A percentile compares a stretch with the other conserved stretches of the same genome.
These are phyloP conservation scores for Leccinum longicurvipes DNA, from an alignment of 768 basidiomycete species.

Conservation along the genomic window DNA sequence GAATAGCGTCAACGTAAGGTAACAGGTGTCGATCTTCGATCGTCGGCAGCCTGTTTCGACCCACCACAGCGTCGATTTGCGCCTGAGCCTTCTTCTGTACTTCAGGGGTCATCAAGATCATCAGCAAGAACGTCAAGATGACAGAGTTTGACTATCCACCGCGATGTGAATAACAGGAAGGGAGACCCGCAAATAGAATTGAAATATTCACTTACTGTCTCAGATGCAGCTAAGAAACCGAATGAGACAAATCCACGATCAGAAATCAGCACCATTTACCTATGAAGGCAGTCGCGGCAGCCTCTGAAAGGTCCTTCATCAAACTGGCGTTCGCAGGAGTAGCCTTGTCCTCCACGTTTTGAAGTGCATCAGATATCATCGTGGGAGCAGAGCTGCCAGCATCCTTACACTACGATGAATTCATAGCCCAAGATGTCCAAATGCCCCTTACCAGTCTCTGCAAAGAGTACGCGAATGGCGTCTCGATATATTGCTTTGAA, in stretches of 20 bases:
- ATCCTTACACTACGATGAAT: slow-evolving; percentile 7
- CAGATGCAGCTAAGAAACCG: slow-evolving; percentile 13
- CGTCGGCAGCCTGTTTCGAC: slow-evolving; percentile 11
- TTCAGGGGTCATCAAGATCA: slow-evolving; percentile 16
- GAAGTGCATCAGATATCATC: slow-evolving; percentile 22
- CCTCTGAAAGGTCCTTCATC: slow-evolving; percentile 17
- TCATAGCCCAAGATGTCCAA: background rate
- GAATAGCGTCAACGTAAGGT: slow-evolving; percentile 20
- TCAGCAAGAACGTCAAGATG: slow-evolving; percentile 14
- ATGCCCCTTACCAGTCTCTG: slow-evolving; percentile 14
- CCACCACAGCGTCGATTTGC: slow-evolving; percentile 19
- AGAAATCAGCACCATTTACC: slow-evolving; percentile 1
- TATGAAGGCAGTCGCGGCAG: slow-evolving; percentile 22
- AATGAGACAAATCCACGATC: background rate
- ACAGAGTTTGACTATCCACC: slow-evolving; percentile 25
- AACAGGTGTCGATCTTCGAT: slow-evolving; percentile 16
- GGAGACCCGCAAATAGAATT: background rate
- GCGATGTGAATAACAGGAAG: background rate
- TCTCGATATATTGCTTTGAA: slow-evolving; percentile 16
- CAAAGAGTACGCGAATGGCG: slow-evolving; percentile 15
- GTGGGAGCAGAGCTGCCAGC: slow-evolving; percentile 8
- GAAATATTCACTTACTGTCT: slow-evolving; percentile 12
- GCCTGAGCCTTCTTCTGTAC: slow-evolving; percentile 20
- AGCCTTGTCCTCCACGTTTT: slow-evolving; percentile 6
- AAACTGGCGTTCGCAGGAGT: background rate